Base-by-base conservation (phyloP, 2,329 filamentous ascomycete species). In the Sporothrix brasiliensis region DNA sequence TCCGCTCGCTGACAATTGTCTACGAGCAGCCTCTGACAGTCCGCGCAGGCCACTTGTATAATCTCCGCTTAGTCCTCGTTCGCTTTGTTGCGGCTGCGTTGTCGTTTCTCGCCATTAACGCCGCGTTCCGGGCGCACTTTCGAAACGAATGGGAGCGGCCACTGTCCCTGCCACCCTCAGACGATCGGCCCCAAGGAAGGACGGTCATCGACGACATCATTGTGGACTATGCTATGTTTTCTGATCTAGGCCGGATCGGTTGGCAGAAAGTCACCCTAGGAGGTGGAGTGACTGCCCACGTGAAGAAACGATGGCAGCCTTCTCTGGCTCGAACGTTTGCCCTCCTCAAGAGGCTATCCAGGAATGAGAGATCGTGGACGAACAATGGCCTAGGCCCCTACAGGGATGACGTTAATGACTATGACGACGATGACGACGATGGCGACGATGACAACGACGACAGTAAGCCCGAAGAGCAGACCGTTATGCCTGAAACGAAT, bases 61-160 rank as follows among this genome's bases (percentile, higher is more conserved):
- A 66, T 0, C 72, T 79, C 11, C 76, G 77, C 1, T 41, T 73
- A 16, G 73, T 72, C 7, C 73, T 79, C 61, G 74, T 76, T 2
- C 72, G 73, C n/a, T 53, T 78, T 4, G 67, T 77, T 11, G 76
- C 76, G 24, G 73, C 49, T 9, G 56, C 67, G 14, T 58, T 78
- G 49, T 70, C 76, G 54, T 72, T 71, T 27, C 70, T 79, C 19
- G 70, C 75, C 2, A 39, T 70, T 24, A 76, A 74, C 69, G 68
- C 54, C 3, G 70, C 58, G 14, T 79, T 78, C 63, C 63, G 61
- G 2, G 39, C 21, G 10, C 65, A 68, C n/a, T 74, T 75, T 39
- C 61, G 66, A 10, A 53, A 39, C 34, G 56, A 73, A 34, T 76
- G 75, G 76, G n/a, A 63, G 2, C 50, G 41, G 58, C 50, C 49